Evolutionary conservation across 331 rosid genomes (phyloP).

Genomic region (Saraca asoca): DNA sequence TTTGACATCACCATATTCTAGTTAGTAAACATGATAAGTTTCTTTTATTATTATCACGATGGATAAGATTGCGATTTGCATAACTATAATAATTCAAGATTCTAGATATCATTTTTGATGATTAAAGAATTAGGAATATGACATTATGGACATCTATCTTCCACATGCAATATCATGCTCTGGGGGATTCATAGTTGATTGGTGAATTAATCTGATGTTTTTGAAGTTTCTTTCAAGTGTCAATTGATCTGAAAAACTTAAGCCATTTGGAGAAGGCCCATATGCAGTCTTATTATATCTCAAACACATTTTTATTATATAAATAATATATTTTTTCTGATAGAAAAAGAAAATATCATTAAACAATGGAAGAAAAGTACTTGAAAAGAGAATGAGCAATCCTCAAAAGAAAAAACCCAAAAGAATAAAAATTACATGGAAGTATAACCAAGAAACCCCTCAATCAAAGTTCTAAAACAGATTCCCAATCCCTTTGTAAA

Average conservation of each 20-base stretch:
- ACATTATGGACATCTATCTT: conserved; percentile 31
- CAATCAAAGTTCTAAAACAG: too few species aligned
- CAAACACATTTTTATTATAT: too few species aligned
- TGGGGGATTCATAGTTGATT: background rate
- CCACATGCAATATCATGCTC: background rate
- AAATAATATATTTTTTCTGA: too few species aligned
- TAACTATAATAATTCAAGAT: background rate
- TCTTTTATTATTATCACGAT: conserved; percentile 13
- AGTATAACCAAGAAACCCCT: too few species aligned
- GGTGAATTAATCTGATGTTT: conserved; percentile 20
- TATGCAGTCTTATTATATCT: background rate
- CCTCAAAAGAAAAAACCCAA: too few species aligned
- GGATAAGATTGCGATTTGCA: conserved; percentile 1
- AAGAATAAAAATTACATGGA: too few species aligned
- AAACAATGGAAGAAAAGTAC: too few species aligned
- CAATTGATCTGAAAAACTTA: background rate
- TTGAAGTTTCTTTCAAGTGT: conserved; percentile 11
- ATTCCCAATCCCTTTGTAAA: too few species aligned
- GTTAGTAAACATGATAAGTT: conserved; percentile 10
- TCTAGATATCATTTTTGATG: background rate
- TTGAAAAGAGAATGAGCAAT: too few species aligned
- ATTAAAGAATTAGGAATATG: conserved; percentile 23
- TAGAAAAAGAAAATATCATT: too few species aligned
- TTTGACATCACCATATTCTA: conserved; percentile 16
- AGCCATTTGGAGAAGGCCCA: background rate